A percentile compares a stretch with the other conserved stretches of the same genome.
phyloP scores from a whole-genome alignment of 2,329 filamentous ascomycete genomes.

The Claviceps sp. region DNA sequence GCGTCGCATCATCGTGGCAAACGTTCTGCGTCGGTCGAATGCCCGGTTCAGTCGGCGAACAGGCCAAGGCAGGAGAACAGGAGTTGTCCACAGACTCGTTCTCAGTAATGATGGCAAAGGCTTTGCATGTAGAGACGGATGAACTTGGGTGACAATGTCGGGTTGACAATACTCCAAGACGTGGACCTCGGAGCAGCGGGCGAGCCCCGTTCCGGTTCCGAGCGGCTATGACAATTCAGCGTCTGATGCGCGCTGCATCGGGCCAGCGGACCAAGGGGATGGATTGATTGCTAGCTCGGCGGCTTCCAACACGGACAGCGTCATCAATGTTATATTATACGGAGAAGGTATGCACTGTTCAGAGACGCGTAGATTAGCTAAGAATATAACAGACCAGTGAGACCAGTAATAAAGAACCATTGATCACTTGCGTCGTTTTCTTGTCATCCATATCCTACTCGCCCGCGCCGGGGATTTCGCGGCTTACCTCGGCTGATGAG shows the following conservation, averaged over 20 bases:
- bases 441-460: too few relatives aligned
- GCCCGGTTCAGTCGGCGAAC: background rate
- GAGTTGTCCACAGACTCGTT: background rate
- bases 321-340: background rate
- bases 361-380: too few relatives aligned
- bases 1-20: slow-evolving; percentile 19
- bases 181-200: too few relatives aligned
- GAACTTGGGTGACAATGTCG: background rate
- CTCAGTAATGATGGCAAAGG: background rate
- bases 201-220: too few relatives aligned
- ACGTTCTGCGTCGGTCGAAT: background rate
- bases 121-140: background rate
- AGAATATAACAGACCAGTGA: too few relatives aligned
- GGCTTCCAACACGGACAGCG: background rate
- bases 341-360: too few relatives aligned
- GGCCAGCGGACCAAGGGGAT: background rate
- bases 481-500: too few relatives aligned
- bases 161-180: background rate
- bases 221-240: background rate
- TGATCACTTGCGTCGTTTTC: too few relatives aligned
- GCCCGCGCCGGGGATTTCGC: too few relatives aligned
- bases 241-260: too few relatives aligned
- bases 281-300: background rate
- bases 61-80: background rate
- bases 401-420: too few relatives aligned